Percentiles rank a stretch among this genome's conserved stretches.
Conservation (phyloP, 345 rosid species). For the Eucalyptus regnans region DNA sequence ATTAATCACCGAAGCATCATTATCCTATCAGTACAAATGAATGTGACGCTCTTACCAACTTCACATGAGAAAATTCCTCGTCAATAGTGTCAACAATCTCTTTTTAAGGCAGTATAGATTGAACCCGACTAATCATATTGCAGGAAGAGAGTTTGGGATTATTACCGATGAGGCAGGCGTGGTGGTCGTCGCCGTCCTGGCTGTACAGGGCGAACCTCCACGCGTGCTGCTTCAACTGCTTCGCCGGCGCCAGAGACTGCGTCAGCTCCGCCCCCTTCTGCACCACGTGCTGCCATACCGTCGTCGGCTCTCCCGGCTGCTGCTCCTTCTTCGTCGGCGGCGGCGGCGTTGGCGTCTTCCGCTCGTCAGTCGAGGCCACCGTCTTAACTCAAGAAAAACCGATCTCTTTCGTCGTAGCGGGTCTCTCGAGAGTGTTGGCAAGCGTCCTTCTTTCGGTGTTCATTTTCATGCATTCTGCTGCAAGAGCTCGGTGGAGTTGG, state of each 20-base stretch:
- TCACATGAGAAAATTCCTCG: background rate
- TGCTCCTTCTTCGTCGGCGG: background rate
- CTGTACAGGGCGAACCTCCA: constrained; percentile 68
- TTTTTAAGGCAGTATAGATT: background rate
- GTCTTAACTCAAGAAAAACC: background rate
- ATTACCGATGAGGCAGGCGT: constrained; percentile 55
- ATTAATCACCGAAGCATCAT: background rate
- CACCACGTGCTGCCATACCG: constrained; percentile 16
- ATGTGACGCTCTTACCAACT: background rate
- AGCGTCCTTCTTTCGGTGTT: background rate
- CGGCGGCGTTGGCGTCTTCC: background rate
- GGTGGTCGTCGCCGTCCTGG: constrained; percentile 39
- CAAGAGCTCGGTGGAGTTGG: background rate
- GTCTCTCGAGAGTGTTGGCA: background rate
- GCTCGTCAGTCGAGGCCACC: constrained; percentile 18
- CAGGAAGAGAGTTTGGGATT: background rate
- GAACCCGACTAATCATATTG: background rate
- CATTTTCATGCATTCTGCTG: background rate
- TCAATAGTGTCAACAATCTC: background rate
- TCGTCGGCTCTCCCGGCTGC: background rate
- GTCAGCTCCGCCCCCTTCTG: constrained; percentile 52
- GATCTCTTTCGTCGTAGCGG: background rate
- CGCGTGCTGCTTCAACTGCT: constrained; percentile 42
- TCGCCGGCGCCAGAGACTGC: constrained; percentile 53
- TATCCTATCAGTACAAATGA: background rate